phyloP scores from a whole-genome alignment of 2,329 filamentous ascomycete species.

The Huntiella bhutanensis region DNA sequence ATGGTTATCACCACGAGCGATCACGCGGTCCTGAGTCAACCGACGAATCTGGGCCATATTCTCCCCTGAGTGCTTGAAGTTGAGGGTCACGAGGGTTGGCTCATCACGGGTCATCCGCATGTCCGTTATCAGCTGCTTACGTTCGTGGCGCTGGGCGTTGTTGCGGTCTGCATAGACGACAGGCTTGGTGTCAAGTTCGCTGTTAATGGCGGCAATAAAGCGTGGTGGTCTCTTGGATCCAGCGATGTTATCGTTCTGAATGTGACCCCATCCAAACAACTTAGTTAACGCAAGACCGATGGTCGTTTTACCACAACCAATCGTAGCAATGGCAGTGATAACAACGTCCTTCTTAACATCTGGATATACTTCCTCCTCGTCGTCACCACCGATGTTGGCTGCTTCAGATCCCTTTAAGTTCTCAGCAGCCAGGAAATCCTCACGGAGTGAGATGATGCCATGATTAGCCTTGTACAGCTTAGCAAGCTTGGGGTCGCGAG shows the following conservation, averaged over 20 bases:
- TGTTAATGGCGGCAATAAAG: slow-evolving; percentile 55
- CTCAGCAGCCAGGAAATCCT: slow-evolving; percentile 70
- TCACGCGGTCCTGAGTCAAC: slow-evolving; percentile 59
- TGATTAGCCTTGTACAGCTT: slow-evolving; percentile 71
- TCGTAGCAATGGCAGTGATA: slow-evolving; percentile 77
- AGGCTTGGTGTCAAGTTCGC: slow-evolving; percentile 41
- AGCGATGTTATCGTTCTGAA: slow-evolving; percentile 92
- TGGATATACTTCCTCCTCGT: slow-evolving; percentile 23
- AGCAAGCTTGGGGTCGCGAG: slow-evolving; percentile 45
- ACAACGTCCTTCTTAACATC: slow-evolving; percentile 51
- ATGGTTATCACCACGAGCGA: slow-evolving; percentile 83
- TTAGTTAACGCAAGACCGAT: slow-evolving; percentile 62
- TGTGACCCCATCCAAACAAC: slow-evolving; percentile 77
- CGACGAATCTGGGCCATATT: slow-evolving; percentile 53
- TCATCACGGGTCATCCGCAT: slow-evolving; percentile 41
- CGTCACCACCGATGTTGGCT: slow-evolving; percentile 48
- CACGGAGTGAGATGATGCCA: slow-evolving; percentile 77
- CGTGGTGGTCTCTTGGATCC: slow-evolving; percentile 49
- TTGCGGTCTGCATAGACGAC: slow-evolving; percentile 87
- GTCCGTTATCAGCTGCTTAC: slow-evolving; percentile 72
- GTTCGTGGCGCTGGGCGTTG: slow-evolving; percentile 76
- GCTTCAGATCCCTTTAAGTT: slow-evolving; percentile 80
- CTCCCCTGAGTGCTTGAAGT: slow-evolving; percentile 71
- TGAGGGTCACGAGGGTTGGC: slow-evolving; percentile 62
- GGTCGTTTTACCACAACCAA: slow-evolving; percentile 95